Percentiles rank a stretch among this genome's conserved stretches.
Evolutionary conservation across 2,329 filamentous ascomycete species (phyloP).

Genomic region (Parafenestella ontariensis): DNA sequence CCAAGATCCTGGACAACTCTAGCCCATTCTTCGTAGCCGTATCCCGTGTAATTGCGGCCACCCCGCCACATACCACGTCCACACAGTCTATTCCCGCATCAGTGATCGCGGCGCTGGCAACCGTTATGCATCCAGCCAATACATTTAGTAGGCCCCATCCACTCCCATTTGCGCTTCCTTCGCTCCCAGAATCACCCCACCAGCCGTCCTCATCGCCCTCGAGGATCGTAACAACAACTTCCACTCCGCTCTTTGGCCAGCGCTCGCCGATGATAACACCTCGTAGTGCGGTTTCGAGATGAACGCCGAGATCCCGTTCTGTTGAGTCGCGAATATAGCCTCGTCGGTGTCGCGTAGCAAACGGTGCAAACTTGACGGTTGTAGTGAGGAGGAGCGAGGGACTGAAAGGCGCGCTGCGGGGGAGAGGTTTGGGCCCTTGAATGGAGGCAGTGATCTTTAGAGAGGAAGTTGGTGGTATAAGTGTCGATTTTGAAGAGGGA

Average conservation of each 20-base stretch:
- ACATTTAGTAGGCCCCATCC: conserved; percentile 93
- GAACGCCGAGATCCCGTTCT: conserved; percentile 88
- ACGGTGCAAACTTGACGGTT: conserved; percentile 95
- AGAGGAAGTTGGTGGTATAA: conserved; percentile 66
- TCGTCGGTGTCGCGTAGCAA: conserved; percentile 81
- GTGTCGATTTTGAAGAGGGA: conserved; percentile 48
- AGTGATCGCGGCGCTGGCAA: conserved; percentile 87
- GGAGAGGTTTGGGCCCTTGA: conserved; percentile 89
- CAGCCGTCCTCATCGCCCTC: conserved; percentile 87
- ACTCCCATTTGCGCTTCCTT: conserved; percentile 60
- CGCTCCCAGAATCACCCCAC: conserved; percentile 60
- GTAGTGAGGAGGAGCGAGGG: conserved; percentile 91
- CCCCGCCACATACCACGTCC: conserved; percentile 86
- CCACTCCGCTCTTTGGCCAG: conserved; percentile 99
- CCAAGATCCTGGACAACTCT: conserved; percentile 67
- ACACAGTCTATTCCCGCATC: conserved; percentile 97
- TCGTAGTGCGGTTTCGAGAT: conserved; percentile 87
- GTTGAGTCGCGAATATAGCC: conserved; percentile 85
- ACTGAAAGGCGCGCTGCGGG: conserved; percentile 88
- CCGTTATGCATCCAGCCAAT: conserved; percentile 88
- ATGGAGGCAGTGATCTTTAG: conserved; percentile 93
- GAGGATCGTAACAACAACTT: conserved; percentile 89
- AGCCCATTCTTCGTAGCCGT: conserved; percentile 28
- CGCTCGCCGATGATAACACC: conserved; percentile 91
- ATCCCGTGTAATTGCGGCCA: conserved; percentile 75